Conservation (phyloP, 1,284 basidiomycete species). For the Pterula multifida region DNA sequence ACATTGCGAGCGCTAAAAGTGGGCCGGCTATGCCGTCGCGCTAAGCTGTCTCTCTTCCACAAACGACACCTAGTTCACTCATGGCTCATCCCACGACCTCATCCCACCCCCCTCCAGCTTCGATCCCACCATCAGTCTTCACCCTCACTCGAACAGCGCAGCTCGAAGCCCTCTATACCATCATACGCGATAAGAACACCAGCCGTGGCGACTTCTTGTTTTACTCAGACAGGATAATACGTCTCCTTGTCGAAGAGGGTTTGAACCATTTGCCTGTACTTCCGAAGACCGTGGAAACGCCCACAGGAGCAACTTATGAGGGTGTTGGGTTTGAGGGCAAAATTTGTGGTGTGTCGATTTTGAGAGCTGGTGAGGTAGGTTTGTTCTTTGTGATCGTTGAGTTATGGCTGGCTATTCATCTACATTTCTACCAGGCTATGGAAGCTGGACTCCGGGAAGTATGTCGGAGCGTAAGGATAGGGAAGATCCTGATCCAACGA, state of each 20-base stretch:
- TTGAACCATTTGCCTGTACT: slow-evolving; percentile 92
- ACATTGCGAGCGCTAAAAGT: no score
- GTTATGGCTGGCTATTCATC: background rate
- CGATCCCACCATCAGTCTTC: slow-evolving; percentile 69
- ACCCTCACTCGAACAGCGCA: slow-evolving; percentile 82
- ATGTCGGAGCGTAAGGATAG: slow-evolving; percentile 84
- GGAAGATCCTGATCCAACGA: slow-evolving; percentile 91
- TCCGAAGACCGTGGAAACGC: slow-evolving; percentile 71
- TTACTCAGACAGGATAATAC: slow-evolving; percentile 78
- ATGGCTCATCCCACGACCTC: background rate
- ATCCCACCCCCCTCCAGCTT: background rate
- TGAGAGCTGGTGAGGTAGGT: slow-evolving; percentile 71
- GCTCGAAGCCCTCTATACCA: slow-evolving; percentile 92
- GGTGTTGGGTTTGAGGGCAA: slow-evolving; percentile 90
- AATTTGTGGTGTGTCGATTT: slow-evolving; percentile 90
- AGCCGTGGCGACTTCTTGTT: slow-evolving; percentile 93
- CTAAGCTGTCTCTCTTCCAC: background rate
- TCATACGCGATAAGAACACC: slow-evolving; percentile 83
- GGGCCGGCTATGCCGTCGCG: no score
- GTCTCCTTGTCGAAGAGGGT: slow-evolving; percentile 74
- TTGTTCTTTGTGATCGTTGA: slow-evolving; percentile 17
- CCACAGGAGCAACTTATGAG: slow-evolving; percentile 73
- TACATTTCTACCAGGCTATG: slow-evolving; percentile 55
- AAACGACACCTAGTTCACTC: background rate
- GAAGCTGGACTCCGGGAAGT: slow-evolving; percentile 89